Conservation (phyloP, 768 basidiomycete species). For the Sutorius australiensis region DNA sequence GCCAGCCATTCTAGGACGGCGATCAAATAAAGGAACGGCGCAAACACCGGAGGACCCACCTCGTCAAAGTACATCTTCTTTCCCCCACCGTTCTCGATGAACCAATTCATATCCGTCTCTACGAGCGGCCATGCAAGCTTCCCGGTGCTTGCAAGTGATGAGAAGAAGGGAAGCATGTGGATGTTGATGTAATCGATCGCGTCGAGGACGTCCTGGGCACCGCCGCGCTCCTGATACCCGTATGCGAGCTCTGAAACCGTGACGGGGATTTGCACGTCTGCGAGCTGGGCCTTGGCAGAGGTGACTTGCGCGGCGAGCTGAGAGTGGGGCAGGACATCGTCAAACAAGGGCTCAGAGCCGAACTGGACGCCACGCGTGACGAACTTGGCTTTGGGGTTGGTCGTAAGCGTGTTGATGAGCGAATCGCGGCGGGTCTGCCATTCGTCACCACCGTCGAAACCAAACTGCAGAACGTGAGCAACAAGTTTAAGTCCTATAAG, state of each 20-base stretch:
- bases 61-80: constrained; percentile 78
- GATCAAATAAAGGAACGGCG: neutral
- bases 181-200: constrained; percentile 63
- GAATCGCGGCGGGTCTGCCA: constrained; percentile 54
- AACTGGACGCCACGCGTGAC: constrained; percentile 66
- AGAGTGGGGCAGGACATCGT: constrained; percentile 47
- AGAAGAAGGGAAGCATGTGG: constrained; percentile 73
- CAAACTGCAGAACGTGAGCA: constrained; percentile 27
- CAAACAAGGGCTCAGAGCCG: constrained; percentile 67
- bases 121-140: constrained; percentile 63
- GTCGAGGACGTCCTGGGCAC: constrained; percentile 51
- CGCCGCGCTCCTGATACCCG: constrained; percentile 50
- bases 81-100: constrained; percentile 54
- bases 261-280: constrained; percentile 56
- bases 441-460: constrained; percentile 37
- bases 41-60: constrained; percentile 33
- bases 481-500: neutral
- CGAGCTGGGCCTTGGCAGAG: constrained; percentile 46
- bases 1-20: constrained; percentile 68
- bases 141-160: constrained; percentile 34
- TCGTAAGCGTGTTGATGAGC: constrained; percentile 49
- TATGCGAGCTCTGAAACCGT: constrained; percentile 67
- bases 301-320: constrained; percentile 51
- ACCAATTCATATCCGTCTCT: constrained; percentile 58
- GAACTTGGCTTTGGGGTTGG: constrained; percentile 60